Evolutionary conservation across 1,139 yeast genomes (phyloP), one percentile per base, ranked within the genome.

Genomic region (Suhomyces taliae): DNA sequence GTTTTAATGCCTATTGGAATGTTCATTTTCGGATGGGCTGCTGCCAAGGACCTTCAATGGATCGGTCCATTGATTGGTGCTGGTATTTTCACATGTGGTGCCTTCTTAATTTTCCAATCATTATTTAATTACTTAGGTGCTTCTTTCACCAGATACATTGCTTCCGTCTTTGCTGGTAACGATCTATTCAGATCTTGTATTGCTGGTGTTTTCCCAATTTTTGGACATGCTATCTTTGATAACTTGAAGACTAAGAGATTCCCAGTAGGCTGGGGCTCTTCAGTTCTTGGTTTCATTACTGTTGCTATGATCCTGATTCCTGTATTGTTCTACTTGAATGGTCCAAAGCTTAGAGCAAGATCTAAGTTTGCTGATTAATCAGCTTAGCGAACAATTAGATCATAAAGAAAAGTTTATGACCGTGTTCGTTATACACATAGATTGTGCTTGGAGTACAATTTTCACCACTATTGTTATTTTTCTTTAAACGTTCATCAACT

Each of bases 171-270:
- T 60, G 85, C 85, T 2, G 76, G 81, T 24, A 81, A 80, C 55
- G 80, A 74, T 10, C 66, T 81, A 45, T 71, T 73, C 53, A 70
- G 87, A 54, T 73, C 83, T 2, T 65, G 67, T 2, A 69, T 79
- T 59, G 88, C 84, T 0, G 82, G 82, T 32, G 79, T 78, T 3
- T 83, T 83, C 70, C 88, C 89, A 35, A 64, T 83, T 42, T 82
- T 83, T 58, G 86, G 83, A 5, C 61, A 66, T 41, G 71, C 76
- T 2, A 67, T 83, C 72, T 83, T 73, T 54, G 53, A 61, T 37
- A 77, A 78, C 53, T 60, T 79, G 43, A 29, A 24, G 4, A 70
- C 73, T 11, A 55, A 67, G 1, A 72, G 69, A 40, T 81, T 68
- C 56, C 84, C 83, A 5, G 82, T 80, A 8, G 86, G 72, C 0